Evolutionary conservation across 2,329 filamentous ascomycete species (phyloP), one percentile per base, ranked within the genome.

Genomic region (Dryadomyces quercivorus): DNA sequence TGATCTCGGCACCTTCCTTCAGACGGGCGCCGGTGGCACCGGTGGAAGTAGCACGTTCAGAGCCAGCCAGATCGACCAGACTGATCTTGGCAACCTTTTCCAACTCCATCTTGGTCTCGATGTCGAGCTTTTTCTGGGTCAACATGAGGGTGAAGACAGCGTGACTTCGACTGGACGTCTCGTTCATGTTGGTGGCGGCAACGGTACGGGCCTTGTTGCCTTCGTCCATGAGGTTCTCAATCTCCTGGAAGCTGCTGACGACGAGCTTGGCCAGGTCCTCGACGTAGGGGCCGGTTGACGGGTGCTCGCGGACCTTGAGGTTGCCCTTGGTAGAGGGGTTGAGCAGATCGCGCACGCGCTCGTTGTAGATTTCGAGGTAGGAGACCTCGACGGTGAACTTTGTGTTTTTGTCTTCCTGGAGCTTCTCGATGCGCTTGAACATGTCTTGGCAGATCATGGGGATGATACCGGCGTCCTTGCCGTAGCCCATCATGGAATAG

Each of bases 351-450:
- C 93, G 88, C 51, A 98, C 93, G 69, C 97, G 93, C 72, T 98
- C 93, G 70, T 98, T 98, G 78, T 98, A 98, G 58, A 98, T 93
- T 68, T 98, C 93, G 65, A 98, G 97, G 72, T 98, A 98, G 3
- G 91, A 96, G 31, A 97, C 93, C 59, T 93, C 86, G 60, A 98
- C 93, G 63, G 92, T 93, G 76, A 96, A 98, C 61, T 88, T 95
- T 67, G 95, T 89, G 69, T 93, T 94, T 53, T 86, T 86, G 64
- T 94, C 86, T 61, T 87, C 84, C 54, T 81, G 76, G 31, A 81
- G 77, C 46, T 82, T 80, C 60, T 92, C 85, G 66, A 98, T 96
- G 54, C 93, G 82, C 72, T 95, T 84, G 67, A 98, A 98, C 51
- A 98, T 77, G 69, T 96, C 93, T 68, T 95, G 86, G 69, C 93